Conservation (phyloP, 2,329 filamentous ascomycete genomes). For the Colletotrichum tropicicola region DNA sequence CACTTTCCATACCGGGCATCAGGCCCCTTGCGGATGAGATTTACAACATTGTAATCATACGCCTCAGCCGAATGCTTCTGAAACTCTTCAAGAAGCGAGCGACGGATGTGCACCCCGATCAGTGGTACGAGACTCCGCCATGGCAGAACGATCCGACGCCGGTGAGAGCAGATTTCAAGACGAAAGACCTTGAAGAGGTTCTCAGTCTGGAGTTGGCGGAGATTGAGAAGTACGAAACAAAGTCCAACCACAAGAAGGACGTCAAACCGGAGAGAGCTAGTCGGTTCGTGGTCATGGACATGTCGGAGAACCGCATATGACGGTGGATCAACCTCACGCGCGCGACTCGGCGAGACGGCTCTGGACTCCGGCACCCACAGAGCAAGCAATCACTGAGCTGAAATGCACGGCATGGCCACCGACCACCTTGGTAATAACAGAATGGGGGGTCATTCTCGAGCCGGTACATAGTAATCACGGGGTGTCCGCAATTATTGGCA, state of each 20-base stretch:
- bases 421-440: too few species aligned
- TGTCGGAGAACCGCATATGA: not conserved
- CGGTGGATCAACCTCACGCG: too few species aligned
- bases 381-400: too few species aligned
- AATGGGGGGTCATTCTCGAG: not conserved
- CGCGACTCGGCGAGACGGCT: too few species aligned
- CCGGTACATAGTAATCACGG: not conserved
- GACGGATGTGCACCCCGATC: not conserved
- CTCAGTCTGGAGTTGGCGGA: not conserved
- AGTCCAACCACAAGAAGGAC: not conserved
- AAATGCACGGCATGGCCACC: too few species aligned
- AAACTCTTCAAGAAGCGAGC: not conserved
- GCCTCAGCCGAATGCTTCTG: not conserved
- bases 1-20: slow-evolving; percentile 58
- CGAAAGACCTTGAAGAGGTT: not conserved
- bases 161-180: not conserved
- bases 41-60: not conserved
- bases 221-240: slow-evolving; percentile 4
- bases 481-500: not conserved
- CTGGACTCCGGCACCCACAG: too few species aligned
- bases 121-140: slow-evolving; percentile 8
- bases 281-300: not conserved
- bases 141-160: slow-evolving; percentile 9
- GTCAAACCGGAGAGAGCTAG: not conserved
- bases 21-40: slow-evolving; percentile 47